phyloP scores from a whole-genome alignment of 306 rosid species.

The Coriaria nepalensis region DNA sequence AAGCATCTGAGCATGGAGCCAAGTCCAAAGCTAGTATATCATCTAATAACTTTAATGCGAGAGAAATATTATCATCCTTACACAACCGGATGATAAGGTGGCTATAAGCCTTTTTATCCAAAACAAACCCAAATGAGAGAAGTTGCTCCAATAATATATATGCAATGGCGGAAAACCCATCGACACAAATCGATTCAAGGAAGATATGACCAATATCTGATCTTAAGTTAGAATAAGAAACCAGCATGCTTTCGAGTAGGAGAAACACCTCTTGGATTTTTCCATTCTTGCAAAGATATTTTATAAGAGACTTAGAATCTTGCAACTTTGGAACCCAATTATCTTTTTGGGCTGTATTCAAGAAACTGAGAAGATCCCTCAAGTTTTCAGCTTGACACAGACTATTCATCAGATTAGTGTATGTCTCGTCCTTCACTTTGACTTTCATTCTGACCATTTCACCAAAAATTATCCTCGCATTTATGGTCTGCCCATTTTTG shows the following conservation, averaged over 20 bases:
- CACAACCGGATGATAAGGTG: constrained; percentile 43
- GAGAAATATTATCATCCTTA: constrained; percentile 27
- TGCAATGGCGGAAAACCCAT: constrained; percentile 31
- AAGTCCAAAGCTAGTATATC: constrained; percentile 32
- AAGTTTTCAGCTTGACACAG: constrained; percentile 52
- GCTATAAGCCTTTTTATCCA: constrained; percentile 37
- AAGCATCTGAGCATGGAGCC: constrained; percentile 41
- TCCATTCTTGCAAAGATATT: constrained; percentile 35
- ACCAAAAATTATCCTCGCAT: constrained; percentile 34
- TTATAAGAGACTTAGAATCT: constrained; percentile 37
- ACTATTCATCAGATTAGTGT: constrained; percentile 35
- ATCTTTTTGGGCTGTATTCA: constrained; percentile 39
- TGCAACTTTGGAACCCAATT: constrained; percentile 49
- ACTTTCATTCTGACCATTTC: constrained; percentile 41
- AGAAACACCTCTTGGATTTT: constrained; percentile 40
- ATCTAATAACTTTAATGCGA: constrained; percentile 46
- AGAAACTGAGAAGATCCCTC: constrained; percentile 39
- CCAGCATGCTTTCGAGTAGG: constrained; percentile 55
- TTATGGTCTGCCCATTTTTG: constrained; percentile 42
- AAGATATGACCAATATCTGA: constrained; percentile 35
- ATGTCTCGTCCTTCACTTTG: constrained; percentile 41
- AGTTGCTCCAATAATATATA: constrained; percentile 37
- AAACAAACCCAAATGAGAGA: constrained; percentile 21
- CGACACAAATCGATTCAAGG: constrained; percentile 36
- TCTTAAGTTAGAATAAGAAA: constrained; percentile 33